Evolutionary conservation across 2,329 filamentous ascomycete genomes (phyloP), one percentile per base, ranked within the genome.

Genomic region (Penicillium paneum): DNA sequence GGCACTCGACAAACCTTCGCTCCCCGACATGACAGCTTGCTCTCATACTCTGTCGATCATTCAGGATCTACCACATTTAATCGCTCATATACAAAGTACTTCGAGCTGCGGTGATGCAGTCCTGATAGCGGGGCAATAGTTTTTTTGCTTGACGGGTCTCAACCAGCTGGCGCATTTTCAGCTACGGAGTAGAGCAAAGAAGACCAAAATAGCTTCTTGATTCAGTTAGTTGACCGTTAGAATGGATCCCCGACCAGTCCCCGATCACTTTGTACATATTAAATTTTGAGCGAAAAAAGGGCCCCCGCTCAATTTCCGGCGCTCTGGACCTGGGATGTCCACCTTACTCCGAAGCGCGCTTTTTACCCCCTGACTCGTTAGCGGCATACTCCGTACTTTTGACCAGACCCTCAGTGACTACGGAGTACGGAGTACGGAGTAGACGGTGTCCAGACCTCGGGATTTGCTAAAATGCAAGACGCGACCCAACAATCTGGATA

Each of bases 191-290:
- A 26, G 11, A 40, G 13, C 32, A 11, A 31, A 43, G 13, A 26
- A 29, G 24, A 47, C 32, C 17, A 6, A 17, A 7, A 19, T 24
- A 19, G 6, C 15, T 19, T 21, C 42, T 57, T 17, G 11, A 62
- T 54, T 40, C 5, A 49, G 60, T 52, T 61, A 57, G 55, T 55
- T 48, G 56, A 49, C 58, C 59, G 58, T 62, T 59, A 31, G 35
- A 49, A 51, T 35, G 48, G 50, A 44, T 46, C 24, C 6, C 6
- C 36, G 47, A 21, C 29, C 26, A 24, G 12, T 12, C 38, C 17
- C 48, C 53, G 47, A 45, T 32, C 31, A 54, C 41, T n/a, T n/a
- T n/a, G n/a, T 15, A 49, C 21, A 5, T 12, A 49, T 36, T 42
- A 21, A 7, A 8, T 4, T 32, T 32, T 24, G 11, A 26, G 12